Evolutionary conservation across 352 stramenopile genomes (phyloP).

Genomic region (Globisporangium spinosum): DNA sequence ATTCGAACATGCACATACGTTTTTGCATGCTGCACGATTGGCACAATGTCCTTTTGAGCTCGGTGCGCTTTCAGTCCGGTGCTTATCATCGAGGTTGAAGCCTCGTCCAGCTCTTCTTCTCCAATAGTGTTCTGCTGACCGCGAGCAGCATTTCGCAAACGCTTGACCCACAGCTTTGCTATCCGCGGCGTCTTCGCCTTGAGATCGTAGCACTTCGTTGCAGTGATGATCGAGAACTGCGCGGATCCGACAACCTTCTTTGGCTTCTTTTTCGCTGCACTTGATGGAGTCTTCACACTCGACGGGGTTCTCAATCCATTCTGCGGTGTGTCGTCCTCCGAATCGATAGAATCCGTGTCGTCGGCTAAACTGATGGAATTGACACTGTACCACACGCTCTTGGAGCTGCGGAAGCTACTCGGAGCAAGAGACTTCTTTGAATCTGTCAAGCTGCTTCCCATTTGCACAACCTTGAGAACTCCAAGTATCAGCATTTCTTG

Average conservation of each 20-base stretch:
- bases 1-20: constrained; percentile 86
- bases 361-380: constrained; percentile 72
- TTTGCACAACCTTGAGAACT: constrained; percentile 48
- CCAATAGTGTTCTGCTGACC: constrained; percentile 15
- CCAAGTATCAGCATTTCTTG: constrained; percentile 77
- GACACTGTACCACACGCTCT: constrained; percentile 76
- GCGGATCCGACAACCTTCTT: constrained; percentile 41
- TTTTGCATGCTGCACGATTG: constrained; percentile 71
- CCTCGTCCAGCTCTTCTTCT: constrained; percentile 28
- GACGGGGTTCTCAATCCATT: constrained; percentile 17
- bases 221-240: constrained; percentile 86
- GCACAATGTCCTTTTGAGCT: constrained; percentile 31
- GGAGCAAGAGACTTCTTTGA: constrained; percentile 20
- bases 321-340: constrained; percentile 43
- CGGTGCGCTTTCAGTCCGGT: constrained; percentile 29
- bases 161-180: constrained; percentile 63
- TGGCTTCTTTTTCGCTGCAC: constrained; percentile 17
- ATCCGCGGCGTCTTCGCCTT: constrained; percentile 76
- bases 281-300: constrained; percentile 23
- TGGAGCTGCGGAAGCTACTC: constrained; percentile 71
- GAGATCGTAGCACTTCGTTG: constrained; percentile 83
- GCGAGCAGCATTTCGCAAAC: constrained; percentile 62
- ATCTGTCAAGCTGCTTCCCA: constrained; percentile 10
- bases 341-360: constrained; percentile 71
- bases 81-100: constrained; percentile 23